phyloP scores from a whole-genome alignment of 2,329 filamentous ascomycete species.

The Cladophialophora chaetospira region DNA sequence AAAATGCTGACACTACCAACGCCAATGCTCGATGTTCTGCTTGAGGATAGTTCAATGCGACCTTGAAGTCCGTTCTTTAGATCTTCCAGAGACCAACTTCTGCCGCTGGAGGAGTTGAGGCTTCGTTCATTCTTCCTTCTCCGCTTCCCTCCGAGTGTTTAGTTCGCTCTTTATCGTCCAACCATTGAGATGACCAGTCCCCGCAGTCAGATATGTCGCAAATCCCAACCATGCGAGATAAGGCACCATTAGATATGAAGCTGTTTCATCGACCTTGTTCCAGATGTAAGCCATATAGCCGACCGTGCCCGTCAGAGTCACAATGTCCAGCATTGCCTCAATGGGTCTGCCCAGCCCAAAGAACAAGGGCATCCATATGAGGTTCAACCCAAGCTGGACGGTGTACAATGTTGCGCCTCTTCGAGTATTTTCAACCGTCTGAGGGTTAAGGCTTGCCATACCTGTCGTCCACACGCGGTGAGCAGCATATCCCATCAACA shows the following conservation, averaged over 20 bases:
- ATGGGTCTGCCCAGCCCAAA: constrained; percentile 74
- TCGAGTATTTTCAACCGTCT: constrained; percentile 61
- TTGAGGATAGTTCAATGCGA: too few species aligned
- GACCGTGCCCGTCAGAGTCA: constrained; percentile 70
- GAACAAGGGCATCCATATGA: constrained; percentile 91
- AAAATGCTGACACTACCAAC: too few species aligned
- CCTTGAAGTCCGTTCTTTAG: too few species aligned
- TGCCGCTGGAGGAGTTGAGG: background rate
- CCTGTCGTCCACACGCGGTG: constrained; percentile 72
- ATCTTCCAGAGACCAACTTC: too few species aligned
- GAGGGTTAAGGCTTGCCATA: constrained; percentile 58
- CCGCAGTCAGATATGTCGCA: constrained; percentile 79
- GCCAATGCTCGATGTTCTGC: too few species aligned
- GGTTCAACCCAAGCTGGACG: constrained; percentile 79
- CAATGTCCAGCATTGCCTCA: constrained; percentile 73
- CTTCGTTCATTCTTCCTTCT: constrained; percentile 18
- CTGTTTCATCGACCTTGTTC: constrained; percentile 70
- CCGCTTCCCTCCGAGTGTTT: background rate
- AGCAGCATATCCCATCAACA: constrained; percentile 83
- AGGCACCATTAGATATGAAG: constrained; percentile 74
- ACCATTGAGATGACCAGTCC: constrained; percentile 67
- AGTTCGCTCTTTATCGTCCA: constrained; percentile 58
- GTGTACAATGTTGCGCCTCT: constrained; percentile 79
- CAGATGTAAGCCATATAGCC: constrained; percentile 75
- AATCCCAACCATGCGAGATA: constrained; percentile 87